A percentile compares a stretch with the other conserved stretches of the same genome.
These are phyloP conservation scores for Rhizopogon vinicolor DNA, from an alignment of 768 basidiomycete species.

Conservation along the genomic window DNA sequence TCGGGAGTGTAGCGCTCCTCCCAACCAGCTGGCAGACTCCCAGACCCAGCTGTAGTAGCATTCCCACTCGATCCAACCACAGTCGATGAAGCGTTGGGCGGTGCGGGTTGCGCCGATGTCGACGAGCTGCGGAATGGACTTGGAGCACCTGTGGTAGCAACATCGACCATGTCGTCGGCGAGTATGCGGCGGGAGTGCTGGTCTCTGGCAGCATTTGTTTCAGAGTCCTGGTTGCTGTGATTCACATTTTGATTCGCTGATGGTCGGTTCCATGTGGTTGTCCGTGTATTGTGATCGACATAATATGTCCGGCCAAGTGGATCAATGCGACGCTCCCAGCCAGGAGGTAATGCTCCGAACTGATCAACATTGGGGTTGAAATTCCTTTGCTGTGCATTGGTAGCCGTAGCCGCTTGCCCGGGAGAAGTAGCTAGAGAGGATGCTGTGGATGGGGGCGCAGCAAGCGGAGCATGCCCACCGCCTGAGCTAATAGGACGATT, in stretches of 20 bases:
- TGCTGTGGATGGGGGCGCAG: slow-evolving; percentile 14
- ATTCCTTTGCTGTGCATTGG: slow-evolving; percentile 59
- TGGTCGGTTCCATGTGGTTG: slow-evolving; percentile 97
- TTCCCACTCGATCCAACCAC: slow-evolving; percentile 49
- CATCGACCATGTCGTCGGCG: slow-evolving; percentile 83
- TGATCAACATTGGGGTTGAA: slow-evolving; percentile 97
- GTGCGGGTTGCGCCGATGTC: slow-evolving; percentile 23
- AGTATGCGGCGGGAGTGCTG: slow-evolving; percentile 82
- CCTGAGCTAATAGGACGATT: slow-evolving; percentile 35
- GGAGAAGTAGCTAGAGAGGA: slow-evolving; percentile 29
- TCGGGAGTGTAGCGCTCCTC: slow-evolving; percentile 98
- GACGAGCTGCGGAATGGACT: slow-evolving; percentile 37
- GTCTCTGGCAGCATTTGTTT: slow-evolving; percentile 82
- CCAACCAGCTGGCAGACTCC: slow-evolving; percentile 94
- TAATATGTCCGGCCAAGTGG: slow-evolving; percentile 96
- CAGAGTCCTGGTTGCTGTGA: slow-evolving; percentile 61
- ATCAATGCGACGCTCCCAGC: slow-evolving; percentile 98
- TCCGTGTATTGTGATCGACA: slow-evolving; percentile 97
- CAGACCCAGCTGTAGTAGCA: slow-evolving; percentile 69
- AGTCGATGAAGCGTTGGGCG: slow-evolving; percentile 32
- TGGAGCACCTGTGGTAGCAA: slow-evolving; percentile 41
- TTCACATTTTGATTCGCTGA: slow-evolving; percentile 74
- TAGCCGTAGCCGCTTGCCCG: slow-evolving; percentile 36
- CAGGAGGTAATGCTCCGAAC: slow-evolving; percentile 81
- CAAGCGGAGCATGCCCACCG: slow-evolving; percentile 16